Base-by-base conservation (phyloP, 164 flowering plant species). In the Vitis rupestris region DNA sequence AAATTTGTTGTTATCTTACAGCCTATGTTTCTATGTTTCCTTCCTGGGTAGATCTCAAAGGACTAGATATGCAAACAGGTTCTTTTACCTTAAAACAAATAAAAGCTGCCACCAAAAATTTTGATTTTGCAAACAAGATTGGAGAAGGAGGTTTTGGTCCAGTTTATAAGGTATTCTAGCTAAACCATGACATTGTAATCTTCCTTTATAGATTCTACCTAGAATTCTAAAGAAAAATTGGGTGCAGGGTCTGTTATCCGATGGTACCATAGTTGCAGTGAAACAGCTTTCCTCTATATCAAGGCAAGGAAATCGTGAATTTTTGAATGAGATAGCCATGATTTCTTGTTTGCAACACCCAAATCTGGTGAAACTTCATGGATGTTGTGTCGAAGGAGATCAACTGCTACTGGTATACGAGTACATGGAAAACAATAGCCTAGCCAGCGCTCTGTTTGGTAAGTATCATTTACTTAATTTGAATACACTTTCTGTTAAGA, bases 121-220 rank as follows among this genome's bases (percentile, higher is more conserved):
- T 88, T 64, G 81, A 85, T 75, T 13, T 75, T 30, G 74, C 70
- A 52, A 86, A 88, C 68, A 88, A 88, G 75, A 79, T 88, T 37
- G 92, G 92, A 23, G 88, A 88, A 83, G 92, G 92, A 61, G 92
- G 92, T 44, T 88, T 88, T 66, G 92, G 92, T 48, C 81, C 87
- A 51, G 90, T 86, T 31, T 88, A 72, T 75, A 88, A 82, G 92
- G 92, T 88, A 72, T 50, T 63, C 15, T 53, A n/a, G 63, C 61
- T 64, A 50, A 56, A n/a, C 37, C 74, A 14, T 63, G 67, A 29
- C 52, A 14, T 5, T 44, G 3, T 7, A 10, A 53, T 50, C 4
- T 13, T 49, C 37, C 8, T 50, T 1, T 47, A 31, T 72, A 1
- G 12, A 59, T 30, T 61, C 51, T 6, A 44, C 13, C 23, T 15